Percentiles rank a stretch among this genome's conserved stretches.
Evolutionary conservation across 306 rosid species (phyloP).

Genomic region (Lotus japonicus): DNA sequence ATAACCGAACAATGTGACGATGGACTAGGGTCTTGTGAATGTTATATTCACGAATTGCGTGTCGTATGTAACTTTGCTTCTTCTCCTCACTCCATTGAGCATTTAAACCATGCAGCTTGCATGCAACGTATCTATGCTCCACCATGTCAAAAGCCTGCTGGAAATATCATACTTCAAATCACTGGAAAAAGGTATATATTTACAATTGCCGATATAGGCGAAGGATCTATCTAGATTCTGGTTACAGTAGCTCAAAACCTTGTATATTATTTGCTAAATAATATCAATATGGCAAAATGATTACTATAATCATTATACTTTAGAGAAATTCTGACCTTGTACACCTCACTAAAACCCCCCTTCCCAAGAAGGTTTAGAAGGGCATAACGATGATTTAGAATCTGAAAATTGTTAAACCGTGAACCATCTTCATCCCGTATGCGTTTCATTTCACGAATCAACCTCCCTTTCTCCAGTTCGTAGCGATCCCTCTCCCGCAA

Average conservation of each 20-base stretch:
- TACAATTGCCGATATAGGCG: constrained; percentile 84
- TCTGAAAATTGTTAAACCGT: constrained; percentile 97
- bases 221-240: constrained; percentile 35
- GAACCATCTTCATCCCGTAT: constrained; percentile 99
- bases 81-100: constrained; percentile 99
- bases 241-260: constrained; percentile 20
- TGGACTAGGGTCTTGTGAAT: constrained; percentile 96
- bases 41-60: constrained; percentile 95
- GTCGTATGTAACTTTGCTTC: constrained; percentile 98
- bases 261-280: background rate
- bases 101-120: constrained; percentile 98
- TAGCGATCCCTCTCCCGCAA: constrained; percentile 92
- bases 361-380: constrained; percentile 98
- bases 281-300: background rate
- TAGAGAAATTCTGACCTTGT: constrained; percentile 70
- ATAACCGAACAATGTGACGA: constrained; percentile 90
- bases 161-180: constrained; percentile 98
- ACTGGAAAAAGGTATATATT: constrained; percentile 85
- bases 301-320: constrained; percentile 6
- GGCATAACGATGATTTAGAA: constrained; percentile 82
- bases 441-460: constrained; percentile 99
- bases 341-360: constrained; percentile 99
- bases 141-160: constrained; percentile 99
- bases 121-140: constrained; percentile 96
- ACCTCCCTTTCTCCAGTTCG: constrained; percentile 90